A percentile compares a stretch with the other conserved stretches of the same genome.
phyloP scores from a whole-genome alignment of 805 yeast species.

The Suhomyces prunicola region DNA sequence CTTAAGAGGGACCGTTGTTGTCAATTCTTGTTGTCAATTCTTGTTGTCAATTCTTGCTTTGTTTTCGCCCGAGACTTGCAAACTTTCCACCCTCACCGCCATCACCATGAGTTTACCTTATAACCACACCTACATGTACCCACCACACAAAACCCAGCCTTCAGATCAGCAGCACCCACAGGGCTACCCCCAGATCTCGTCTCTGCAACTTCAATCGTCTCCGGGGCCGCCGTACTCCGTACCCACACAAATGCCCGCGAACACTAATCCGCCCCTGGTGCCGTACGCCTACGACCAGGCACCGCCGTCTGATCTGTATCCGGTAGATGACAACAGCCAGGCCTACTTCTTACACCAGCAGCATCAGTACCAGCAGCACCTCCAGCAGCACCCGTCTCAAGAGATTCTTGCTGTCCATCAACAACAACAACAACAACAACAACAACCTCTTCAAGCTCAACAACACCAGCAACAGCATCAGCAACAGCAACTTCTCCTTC shows the following conservation, averaged over 20 bases:
- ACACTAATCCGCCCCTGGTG: neutral
- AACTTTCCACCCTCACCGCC: neutral
- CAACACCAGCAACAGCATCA: constrained; percentile 6
- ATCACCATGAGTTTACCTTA: constrained; percentile 4
- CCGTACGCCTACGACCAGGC: neutral
- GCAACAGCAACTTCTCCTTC: constrained; percentile 3
- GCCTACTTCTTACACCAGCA: constrained; percentile 5
- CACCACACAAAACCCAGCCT: neutral
- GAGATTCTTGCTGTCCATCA: neutral
- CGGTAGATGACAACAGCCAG: constrained; percentile 1
- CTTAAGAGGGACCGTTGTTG: neutral
- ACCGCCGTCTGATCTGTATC: neutral
- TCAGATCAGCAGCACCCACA: neutral
- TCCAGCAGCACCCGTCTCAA: constrained; percentile 2
- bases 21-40: neutral
- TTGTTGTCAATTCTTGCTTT: neutral
- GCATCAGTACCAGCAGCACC: constrained; percentile 5
- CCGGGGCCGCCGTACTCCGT: neutral
- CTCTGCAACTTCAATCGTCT: neutral
- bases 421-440: constrained; percentile 5
- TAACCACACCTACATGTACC: constrained; percentile 4
- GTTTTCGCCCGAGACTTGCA: neutral
- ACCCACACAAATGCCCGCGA: neutral
- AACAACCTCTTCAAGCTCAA: neutral
- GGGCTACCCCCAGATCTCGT: neutral